Conservation (phyloP, 2,329 filamentous ascomycete species). For the Hypoxylon sp. region DNA sequence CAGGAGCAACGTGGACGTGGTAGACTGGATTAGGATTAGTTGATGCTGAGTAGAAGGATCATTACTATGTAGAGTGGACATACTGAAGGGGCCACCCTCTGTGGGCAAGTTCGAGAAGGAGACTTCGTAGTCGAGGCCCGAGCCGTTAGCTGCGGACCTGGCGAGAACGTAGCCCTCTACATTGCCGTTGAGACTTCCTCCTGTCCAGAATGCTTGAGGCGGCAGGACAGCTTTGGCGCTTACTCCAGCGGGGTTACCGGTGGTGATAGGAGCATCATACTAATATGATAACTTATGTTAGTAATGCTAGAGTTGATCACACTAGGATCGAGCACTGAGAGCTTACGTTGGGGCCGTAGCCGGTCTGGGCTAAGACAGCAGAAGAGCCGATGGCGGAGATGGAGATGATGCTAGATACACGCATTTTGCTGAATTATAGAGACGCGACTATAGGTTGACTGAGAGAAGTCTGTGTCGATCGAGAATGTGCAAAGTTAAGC, state of each 20-base stretch:
- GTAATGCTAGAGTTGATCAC: slow-evolving; percentile 2
- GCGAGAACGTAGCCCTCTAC: slow-evolving; percentile 68
- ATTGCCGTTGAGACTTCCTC: slow-evolving; percentile 64
- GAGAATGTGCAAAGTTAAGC: not conserved
- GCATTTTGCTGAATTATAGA: slow-evolving; percentile 45
- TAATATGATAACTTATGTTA: slow-evolving; percentile 46
- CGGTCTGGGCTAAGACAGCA: slow-evolving; percentile 47
- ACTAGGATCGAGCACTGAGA: not conserved
- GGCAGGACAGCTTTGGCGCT: slow-evolving; percentile 71
- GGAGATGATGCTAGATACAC: slow-evolving; percentile 48
- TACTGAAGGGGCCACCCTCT: slow-evolving; percentile 72
- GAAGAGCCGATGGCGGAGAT: slow-evolving; percentile 46
- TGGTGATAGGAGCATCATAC: slow-evolving; percentile 66
- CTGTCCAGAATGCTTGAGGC: slow-evolving; percentile 64
- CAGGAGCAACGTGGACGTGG: slow-evolving; percentile 78
- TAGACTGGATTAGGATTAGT: slow-evolving; percentile 67
- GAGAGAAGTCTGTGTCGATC: slow-evolving; percentile 15
- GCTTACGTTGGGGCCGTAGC: slow-evolving; percentile 49
- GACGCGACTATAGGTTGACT: slow-evolving; percentile 3
- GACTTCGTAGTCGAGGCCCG: slow-evolving; percentile 70
- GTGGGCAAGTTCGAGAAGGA: slow-evolving; percentile 71
- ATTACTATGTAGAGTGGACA: slow-evolving; percentile 50
- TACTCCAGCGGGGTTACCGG: slow-evolving; percentile 69
- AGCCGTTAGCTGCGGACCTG: slow-evolving; percentile 62
- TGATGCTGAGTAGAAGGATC: not conserved